A percentile compares a stretch with the other conserved stretches of the same genome.
These are phyloP conservation scores for Isatis tinctoria DNA, from an alignment of 345 rosid species.

Conservation along the genomic window DNA sequence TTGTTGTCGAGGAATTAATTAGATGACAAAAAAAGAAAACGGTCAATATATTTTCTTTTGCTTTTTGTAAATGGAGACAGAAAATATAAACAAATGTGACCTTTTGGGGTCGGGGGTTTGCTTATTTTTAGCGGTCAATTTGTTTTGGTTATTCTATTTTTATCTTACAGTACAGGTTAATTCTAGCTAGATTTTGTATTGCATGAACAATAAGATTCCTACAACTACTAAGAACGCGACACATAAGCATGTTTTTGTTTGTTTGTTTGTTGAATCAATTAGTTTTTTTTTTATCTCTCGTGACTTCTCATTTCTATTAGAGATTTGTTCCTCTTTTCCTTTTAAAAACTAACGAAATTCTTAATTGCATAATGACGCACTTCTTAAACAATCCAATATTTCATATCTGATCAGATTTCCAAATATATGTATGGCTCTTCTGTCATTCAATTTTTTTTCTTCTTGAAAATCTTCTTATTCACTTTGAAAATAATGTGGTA, in stretches of 20 bases:
- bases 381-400: neutral
- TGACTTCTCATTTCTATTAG: neutral
- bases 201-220: neutral
- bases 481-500: neutral
- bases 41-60: neutral
- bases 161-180: neutral
- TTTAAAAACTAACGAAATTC: neutral
- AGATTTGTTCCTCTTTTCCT: neutral
- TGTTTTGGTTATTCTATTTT: neutral
- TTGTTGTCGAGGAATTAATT: neutral
- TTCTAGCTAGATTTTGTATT: neutral
- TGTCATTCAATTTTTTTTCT: neutral
- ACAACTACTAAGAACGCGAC: neutral
- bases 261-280: neutral
- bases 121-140: slow-evolving; percentile 7
- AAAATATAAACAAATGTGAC: neutral
- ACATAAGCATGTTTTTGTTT: neutral
- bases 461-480: neutral
- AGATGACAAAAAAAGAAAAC: neutral
- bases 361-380: neutral
- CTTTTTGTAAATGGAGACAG: neutral
- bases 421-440: neutral
- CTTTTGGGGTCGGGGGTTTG: neutral
- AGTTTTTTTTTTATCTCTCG: neutral
- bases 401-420: neutral